phyloP scores from a whole-genome alignment of 2,329 filamentous ascomycete species.

The Colletotrichum sublineola region DNA sequence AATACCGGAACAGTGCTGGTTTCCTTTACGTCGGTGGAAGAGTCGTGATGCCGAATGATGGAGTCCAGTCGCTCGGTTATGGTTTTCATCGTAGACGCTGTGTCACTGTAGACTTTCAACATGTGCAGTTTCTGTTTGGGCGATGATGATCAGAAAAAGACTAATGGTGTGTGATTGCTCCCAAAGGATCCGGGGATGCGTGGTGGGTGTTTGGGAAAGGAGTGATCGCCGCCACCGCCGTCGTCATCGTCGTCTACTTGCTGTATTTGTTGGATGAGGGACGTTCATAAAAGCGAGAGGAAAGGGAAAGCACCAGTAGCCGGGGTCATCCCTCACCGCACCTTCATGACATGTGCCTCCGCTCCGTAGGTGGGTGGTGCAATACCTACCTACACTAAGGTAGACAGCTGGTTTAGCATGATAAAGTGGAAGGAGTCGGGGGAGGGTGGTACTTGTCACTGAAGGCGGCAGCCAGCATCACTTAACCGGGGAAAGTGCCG shows the following conservation, averaged over 20 bases:
- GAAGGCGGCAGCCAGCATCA: background rate
- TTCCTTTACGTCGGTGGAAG: background rate
- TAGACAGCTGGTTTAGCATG: background rate
- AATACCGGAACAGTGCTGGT: background rate
- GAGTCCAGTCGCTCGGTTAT: background rate
- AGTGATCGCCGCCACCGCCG: too few relatives aligned
- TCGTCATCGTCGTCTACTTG: background rate
- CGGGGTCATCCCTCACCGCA: background rate
- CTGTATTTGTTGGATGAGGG: too few relatives aligned
- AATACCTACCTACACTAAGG: background rate
- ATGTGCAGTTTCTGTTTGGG: background rate
- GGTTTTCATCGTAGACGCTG: background rate
- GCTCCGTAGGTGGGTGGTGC: background rate
- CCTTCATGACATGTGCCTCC: conserved; percentile 8
- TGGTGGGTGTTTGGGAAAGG: too few relatives aligned
- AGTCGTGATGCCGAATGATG: background rate
- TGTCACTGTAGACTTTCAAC: background rate
- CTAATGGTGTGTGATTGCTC: background rate
- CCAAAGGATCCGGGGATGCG: background rate
- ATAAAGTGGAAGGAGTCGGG: background rate
- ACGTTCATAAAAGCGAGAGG: background rate
- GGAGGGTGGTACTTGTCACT: background rate
- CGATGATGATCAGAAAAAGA: background rate
- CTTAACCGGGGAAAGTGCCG: background rate
- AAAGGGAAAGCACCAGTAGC: background rate